phyloP scores from a whole-genome alignment of 2,329 filamentous ascomycete genomes.

The Hypocreales sp. region DNA sequence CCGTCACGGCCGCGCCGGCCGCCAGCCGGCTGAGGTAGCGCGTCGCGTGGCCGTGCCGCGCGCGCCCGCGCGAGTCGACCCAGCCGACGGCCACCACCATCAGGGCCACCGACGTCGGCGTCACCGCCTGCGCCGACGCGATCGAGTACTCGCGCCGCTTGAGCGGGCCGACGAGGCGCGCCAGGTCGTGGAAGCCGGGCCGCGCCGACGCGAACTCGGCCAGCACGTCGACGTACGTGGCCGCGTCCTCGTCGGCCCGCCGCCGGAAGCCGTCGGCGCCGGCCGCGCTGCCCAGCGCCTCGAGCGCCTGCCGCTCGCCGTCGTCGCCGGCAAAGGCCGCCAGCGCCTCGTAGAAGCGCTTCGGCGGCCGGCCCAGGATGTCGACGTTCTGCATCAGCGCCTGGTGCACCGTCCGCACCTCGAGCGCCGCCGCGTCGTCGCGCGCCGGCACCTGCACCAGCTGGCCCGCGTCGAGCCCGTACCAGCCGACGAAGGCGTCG shows the following conservation, averaged over 20 bases:
- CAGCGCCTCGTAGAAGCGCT: constrained; percentile 92
- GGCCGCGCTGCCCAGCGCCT: constrained; percentile 59
- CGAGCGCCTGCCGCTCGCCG: constrained; percentile 65
- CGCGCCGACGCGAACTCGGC: constrained; percentile 82
- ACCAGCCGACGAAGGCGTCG: constrained; percentile 74
- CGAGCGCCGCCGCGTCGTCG: constrained; percentile 57
- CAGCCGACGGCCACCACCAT: constrained; percentile 97
- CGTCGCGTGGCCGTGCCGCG: constrained; percentile 85
- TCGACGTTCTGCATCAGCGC: constrained; percentile 84
- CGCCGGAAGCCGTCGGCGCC: constrained; percentile 86
- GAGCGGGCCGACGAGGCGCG: constrained; percentile 74
- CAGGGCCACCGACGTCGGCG: constrained; percentile 73
- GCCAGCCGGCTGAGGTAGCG: constrained; percentile 69
- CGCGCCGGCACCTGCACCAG: constrained; percentile 85
- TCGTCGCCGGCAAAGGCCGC: constrained; percentile 75
- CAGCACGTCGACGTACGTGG: constrained; percentile 83
- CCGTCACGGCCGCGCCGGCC: constrained; percentile 67
- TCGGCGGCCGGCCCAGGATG: constrained; percentile 91
- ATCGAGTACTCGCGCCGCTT: constrained; percentile 99
- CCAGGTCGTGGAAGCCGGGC: constrained; percentile 75
- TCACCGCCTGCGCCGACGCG: constrained; percentile 89
- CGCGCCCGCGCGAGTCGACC: constrained; percentile 76
- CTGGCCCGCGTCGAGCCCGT: constrained; percentile 68
- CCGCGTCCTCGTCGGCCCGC: constrained; percentile 75
- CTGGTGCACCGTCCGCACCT: constrained; percentile 88